Evolutionary conservation across 2,329 filamentous ascomycete species (phyloP), one percentile per base, ranked within the genome.

Genomic region (Hypoxylon sp.): DNA sequence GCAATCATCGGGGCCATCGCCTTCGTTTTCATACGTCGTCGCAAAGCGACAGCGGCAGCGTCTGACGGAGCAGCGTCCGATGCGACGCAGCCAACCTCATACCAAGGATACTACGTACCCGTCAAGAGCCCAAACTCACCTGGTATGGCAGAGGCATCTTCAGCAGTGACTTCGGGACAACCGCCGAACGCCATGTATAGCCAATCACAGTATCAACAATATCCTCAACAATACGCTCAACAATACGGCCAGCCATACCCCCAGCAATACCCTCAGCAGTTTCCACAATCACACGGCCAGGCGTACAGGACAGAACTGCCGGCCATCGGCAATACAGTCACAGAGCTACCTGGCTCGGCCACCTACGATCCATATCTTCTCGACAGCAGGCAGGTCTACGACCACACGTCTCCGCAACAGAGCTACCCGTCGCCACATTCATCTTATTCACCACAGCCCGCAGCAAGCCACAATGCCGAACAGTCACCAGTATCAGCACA

Each of bases 11-110:
- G 50, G 20, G 66, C 55, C 15, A 31, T 70, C 9, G 62, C n/a
- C 6, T 68, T 70, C 55, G 68, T 71, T 47, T 64, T 67, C 42
- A 45, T 67, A 24, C 67, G 65, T 6, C 67, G 76, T 31, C 68
- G 67, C 29, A 69, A 65, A 48, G 52, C 62, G 31, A 35, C 15
- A 18, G 4, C 62, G 26, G 38, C 20, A 13, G 1, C 58, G n/a
- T 11, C 50, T 18, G 50, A 54, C 10, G 45, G 17, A n/a, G 26
- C 47, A 15, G 17, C 43, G 11, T 18, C 60, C 11, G 40, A 27
- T 13, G 10, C 51, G 17, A 29, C 48, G 54, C 57, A 64, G 17
- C 35, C 54, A 52, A 50, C 26, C 7, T 51, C 59, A 3, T 60
- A 60, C 26, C 55, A 67, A 13, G 68, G 66, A n/a, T 66, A 58